Percentiles rank a stretch among this genome's conserved stretches.
phyloP scores from a whole-genome alignment of 2,329 filamentous ascomycete species.

The Talaromyces sp. region DNA sequence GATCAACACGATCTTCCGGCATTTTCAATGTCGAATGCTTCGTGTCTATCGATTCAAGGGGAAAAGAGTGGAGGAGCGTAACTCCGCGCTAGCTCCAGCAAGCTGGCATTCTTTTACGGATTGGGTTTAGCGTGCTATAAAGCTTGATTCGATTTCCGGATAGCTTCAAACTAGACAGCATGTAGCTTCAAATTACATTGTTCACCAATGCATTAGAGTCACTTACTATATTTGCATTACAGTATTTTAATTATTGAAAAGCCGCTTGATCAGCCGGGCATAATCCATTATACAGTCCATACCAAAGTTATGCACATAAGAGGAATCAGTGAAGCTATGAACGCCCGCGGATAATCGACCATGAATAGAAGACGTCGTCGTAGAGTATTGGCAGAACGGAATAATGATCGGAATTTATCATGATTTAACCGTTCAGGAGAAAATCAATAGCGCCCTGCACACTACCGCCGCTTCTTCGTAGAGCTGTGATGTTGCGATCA shows the following conservation, averaged over 20 bases:
- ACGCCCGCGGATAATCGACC: not conserved
- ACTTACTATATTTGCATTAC: too few species aligned
- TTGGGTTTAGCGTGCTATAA: not conserved
- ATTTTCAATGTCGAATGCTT: not conserved
- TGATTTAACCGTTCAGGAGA: slow-evolving; percentile 29
- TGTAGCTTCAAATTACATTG: not conserved
- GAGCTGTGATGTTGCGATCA: slow-evolving; percentile 80
- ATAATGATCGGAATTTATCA: not conserved
- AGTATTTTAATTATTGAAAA: not conserved
- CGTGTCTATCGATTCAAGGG: not conserved
- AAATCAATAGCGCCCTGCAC: slow-evolving; percentile 68
- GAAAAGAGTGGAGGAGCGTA: not conserved
- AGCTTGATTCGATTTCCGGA: not conserved
- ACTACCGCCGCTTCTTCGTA: slow-evolving; percentile 83
- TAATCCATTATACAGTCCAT: slow-evolving; percentile 4
- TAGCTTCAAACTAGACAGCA: not conserved
- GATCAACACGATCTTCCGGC: slow-evolving; percentile 1
- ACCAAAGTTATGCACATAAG: slow-evolving; percentile 4
- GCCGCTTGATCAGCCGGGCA: not conserved
- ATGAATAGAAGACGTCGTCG: not conserved
- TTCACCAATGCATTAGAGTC: not conserved
- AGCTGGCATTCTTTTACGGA: not conserved
- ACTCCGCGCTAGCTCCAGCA: not conserved
- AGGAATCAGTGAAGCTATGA: slow-evolving; percentile 2
- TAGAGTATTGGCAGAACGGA: not conserved